phyloP scores from a whole-genome alignment of 2,329 filamentous ascomycete genomes.

The Fusarium sp. region DNA sequence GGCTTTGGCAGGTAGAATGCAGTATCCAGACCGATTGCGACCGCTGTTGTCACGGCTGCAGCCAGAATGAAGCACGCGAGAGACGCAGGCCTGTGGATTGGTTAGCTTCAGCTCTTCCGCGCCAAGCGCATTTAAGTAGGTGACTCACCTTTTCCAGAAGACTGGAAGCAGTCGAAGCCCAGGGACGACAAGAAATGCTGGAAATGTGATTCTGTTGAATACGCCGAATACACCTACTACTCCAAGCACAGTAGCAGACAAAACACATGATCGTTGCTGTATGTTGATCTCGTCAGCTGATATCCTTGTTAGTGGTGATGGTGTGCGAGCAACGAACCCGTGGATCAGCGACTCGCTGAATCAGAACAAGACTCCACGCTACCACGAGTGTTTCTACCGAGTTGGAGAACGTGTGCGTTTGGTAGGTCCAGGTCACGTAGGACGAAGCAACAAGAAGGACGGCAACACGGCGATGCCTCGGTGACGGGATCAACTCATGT shows the following conservation, averaged over 20 bases:
- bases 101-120: conserved; percentile 39
- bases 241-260: conserved; percentile 81
- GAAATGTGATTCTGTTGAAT: conserved; percentile 98
- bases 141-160: conserved; percentile 79
- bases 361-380: conserved; percentile 91
- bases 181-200: conserved; percentile 89
- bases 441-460: conserved; percentile 91
- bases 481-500: conserved; percentile 85
- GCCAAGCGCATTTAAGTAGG: conserved; percentile 18
- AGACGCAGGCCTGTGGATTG: conserved; percentile 61
- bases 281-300: conserved; percentile 43
- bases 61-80: conserved; percentile 73
- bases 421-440: conserved; percentile 98
- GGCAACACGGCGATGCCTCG: conserved; percentile 76
- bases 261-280: conserved; percentile 78
- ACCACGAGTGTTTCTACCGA: conserved; percentile 94
- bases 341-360: conserved; percentile 83
- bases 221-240: conserved; percentile 85
- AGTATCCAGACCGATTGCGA: conserved; percentile 86
- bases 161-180: conserved; percentile 85
- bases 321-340: conserved; percentile 66
- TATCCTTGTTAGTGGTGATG: conserved; percentile 11
- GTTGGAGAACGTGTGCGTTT: conserved; percentile 98
- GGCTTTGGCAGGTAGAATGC: conserved; percentile 77
- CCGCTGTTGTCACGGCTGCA: conserved; percentile 72